These are phyloP conservation scores for Lagenidium sp. DNA, from an alignment of 352 stramenopile genomes.

Conservation along the genomic window DNA sequence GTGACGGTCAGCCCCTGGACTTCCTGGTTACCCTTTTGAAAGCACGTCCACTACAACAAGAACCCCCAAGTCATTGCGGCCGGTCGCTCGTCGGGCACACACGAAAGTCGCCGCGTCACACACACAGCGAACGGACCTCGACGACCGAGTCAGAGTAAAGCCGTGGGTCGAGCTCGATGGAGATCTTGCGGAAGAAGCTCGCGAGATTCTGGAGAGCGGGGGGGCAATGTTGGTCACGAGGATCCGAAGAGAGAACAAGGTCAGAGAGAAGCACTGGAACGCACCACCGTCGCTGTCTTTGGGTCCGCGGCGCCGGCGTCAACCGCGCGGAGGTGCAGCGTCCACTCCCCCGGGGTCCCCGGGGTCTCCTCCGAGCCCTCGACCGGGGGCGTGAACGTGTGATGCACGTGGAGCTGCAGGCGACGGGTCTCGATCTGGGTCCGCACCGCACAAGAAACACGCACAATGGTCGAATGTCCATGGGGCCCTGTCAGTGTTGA, in stretches of 20 bases:
- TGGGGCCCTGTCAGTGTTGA: too few relatives aligned
- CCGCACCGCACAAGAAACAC: too few relatives aligned
- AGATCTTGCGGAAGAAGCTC: slow-evolving; percentile 67
- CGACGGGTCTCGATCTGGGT: slow-evolving; percentile 46
- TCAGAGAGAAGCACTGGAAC: slow-evolving; percentile 8
- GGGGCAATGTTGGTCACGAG: too few relatives aligned
- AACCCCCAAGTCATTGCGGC: too few relatives aligned
- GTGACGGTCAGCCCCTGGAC: slow-evolving; percentile 51
- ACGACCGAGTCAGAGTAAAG: slow-evolving; percentile 62
- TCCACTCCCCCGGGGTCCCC: slow-evolving; percentile 36
- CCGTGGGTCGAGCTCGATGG: slow-evolving; percentile 60
- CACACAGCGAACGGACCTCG: too few relatives aligned
- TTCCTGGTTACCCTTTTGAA: slow-evolving; percentile 57
- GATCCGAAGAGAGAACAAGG: too few relatives aligned
- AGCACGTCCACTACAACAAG: slow-evolving; percentile 54
- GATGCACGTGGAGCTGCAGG: slow-evolving; percentile 45
- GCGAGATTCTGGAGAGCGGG: slow-evolving; percentile 64
- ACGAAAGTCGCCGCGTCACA: too few relatives aligned
- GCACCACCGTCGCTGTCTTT: slow-evolving; percentile 32
- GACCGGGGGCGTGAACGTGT: slow-evolving; percentile 46
- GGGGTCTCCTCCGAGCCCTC: slow-evolving; percentile 19
- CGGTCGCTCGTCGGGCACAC: too few relatives aligned
- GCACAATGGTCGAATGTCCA: too few relatives aligned
- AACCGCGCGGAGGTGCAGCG: slow-evolving; percentile 48
- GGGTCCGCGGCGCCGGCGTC: slow-evolving; percentile 22